phyloP scores from a whole-genome alignment of 306 rosid genomes.

The Medicago arabica region DNA sequence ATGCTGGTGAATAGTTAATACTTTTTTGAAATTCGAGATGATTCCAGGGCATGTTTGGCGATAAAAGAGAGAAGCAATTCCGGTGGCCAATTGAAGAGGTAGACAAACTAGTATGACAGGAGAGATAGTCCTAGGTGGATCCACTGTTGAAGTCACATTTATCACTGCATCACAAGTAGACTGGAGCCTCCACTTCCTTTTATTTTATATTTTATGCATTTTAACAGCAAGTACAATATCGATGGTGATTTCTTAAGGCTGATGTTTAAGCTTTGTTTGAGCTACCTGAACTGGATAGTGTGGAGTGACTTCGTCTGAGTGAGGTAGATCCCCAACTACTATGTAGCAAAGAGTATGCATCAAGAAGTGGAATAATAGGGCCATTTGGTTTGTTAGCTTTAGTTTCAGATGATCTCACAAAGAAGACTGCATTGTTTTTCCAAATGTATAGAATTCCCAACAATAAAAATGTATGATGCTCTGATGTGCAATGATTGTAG shows the following conservation, averaged over 20 bases:
- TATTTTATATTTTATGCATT: too few relatives aligned
- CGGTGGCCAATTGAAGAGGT: too few relatives aligned
- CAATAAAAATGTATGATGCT: too few relatives aligned
- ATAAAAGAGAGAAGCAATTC: conserved; percentile 54
- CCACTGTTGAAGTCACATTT: conserved; percentile 55
- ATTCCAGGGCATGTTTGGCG: conserved; percentile 65
- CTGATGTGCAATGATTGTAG: too few relatives aligned
- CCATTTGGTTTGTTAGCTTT: conserved; percentile 69
- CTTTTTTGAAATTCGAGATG: conserved; percentile 42
- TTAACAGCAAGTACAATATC: too few relatives aligned
- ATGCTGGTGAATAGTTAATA: too few relatives aligned
- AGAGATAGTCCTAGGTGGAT: conserved; percentile 33
- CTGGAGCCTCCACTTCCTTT: background rate
- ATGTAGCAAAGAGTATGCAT: conserved; percentile 51
- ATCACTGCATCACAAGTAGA: conserved; percentile 69
- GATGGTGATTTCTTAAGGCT: conserved; percentile 34
- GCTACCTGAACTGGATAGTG: conserved; percentile 47
- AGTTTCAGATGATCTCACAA: conserved; percentile 59
- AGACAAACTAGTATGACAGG: background rate
- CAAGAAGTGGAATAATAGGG: conserved; percentile 54
- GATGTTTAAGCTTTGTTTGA: conserved; percentile 65
- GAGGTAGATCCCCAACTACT: conserved; percentile 57
- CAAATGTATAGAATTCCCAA: conserved; percentile 17
- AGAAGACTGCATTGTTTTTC: conserved; percentile 65
- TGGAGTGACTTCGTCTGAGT: conserved; percentile 48